Evolutionary conservation across 2,329 filamentous ascomycete genomes (phyloP).

Genomic region (Cordyceps militaris): DNA sequence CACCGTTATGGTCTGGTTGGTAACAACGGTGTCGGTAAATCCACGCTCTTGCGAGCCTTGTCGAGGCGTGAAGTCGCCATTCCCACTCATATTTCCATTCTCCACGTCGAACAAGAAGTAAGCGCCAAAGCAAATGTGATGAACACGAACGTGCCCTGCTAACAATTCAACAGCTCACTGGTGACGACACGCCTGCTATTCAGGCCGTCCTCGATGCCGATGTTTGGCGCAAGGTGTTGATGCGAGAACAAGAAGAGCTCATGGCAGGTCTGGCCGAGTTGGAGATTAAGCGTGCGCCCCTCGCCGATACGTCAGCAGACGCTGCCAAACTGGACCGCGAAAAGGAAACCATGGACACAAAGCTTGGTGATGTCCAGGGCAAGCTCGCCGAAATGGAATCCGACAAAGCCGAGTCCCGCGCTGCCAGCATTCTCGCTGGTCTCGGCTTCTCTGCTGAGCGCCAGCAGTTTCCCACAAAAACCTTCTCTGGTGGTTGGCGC

Average conservation of each 20-base stretch:
- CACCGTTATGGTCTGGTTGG: conserved; percentile 94
- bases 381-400: conserved; percentile 99
- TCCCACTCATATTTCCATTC: conserved; percentile 95
- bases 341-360: conserved; percentile 82
- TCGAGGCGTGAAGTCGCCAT: conserved; percentile 91
- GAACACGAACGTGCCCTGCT: conserved; percentile 13
- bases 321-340: conserved; percentile 79
- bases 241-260: conserved; percentile 87
- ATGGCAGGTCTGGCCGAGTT: conserved; percentile 66
- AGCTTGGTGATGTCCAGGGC: conserved; percentile 80
- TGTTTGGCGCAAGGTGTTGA: conserved; percentile 93
- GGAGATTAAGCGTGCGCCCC: conserved; percentile 65
- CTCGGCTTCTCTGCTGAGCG: conserved; percentile 91
- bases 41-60: conserved; percentile 85
- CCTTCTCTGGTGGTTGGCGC: conserved; percentile 98
- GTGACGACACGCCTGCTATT: conserved; percentile 89
- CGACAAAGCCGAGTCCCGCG: conserved; percentile 92
- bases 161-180: conserved; percentile 58
- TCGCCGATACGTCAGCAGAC: conserved; percentile 90
- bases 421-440: conserved; percentile 92
- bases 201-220: conserved; percentile 96
- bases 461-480: conserved; percentile 90
- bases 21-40: conserved; percentile 98
- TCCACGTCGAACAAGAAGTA: conserved; percentile 97
- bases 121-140: conserved; percentile 16